Evolutionary conservation across 2,329 filamentous ascomycete species (phyloP), one percentile per base, ranked within the genome.

Genomic region (Clonostachys byssicola): DNA sequence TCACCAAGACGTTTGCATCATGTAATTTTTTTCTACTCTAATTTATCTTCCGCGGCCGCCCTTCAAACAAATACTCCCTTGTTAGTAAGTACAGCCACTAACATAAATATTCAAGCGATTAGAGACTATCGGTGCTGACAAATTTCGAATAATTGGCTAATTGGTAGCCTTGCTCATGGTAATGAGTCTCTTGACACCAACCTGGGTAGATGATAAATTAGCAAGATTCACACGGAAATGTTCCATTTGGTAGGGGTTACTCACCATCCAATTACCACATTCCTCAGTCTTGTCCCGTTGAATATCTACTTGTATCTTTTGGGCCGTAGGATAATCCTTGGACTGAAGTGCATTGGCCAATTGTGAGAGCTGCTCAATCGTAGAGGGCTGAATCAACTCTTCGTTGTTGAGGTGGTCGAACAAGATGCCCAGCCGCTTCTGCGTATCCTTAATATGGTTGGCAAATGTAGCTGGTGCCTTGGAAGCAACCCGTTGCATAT

Each of bases 371-470:
- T 85, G 75, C 51, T 81, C 75, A 44, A 92, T 80, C 1, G 88
- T 96, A 59, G 88, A 85, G 2, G 88, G 81, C 70, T 87, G 88
- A 47, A 97, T 75, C 39, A 96, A 74, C 60, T 97, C 92, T 60
- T 92, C 88, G 55, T 97, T 97, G 77, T 97, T 99, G 42, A 99
- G 76, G 65, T 96, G 91, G 62, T 99, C 92, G 64, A 96, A 97
- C n/a, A 99, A 74, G 44, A 96, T 85, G 58, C 88, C 89, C 49
- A 99, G 78, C 30, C 94, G 85, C 71, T 96, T 96, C 64, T 96
- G 89, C 3, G 92, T 94, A 63, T 97, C 94, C 58, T 90, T 88
- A 17, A 99, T 91, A 64, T 97, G 92, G 13, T 85, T 79, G 52
- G 89, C 86, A 71, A 94, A 96, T 14, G 86, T 85, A n/a, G 86